A percentile compares a stretch with the other conserved stretches of the same genome.
Evolutionary conservation across 768 basidiomycete species (phyloP).

Genomic region (Auricularia heimuer): DNA sequence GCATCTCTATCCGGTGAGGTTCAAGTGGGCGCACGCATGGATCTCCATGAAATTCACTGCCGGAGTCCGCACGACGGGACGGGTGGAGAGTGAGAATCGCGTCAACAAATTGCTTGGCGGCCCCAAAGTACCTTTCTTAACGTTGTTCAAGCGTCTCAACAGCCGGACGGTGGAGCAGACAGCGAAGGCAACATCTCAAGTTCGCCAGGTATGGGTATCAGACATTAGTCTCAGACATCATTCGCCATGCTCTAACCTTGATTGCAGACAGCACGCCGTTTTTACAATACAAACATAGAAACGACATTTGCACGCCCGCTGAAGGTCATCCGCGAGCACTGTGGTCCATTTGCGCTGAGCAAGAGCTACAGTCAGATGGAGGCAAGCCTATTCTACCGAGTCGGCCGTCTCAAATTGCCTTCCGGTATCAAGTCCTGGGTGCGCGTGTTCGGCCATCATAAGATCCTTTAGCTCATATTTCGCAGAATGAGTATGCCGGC

Average conservation of each 20-base stretch:
- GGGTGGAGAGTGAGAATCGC: slow-evolving; percentile 22
- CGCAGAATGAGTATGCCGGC: not conserved
- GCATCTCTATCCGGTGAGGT: too few species aligned
- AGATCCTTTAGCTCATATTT: not conserved
- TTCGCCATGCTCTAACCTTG: not conserved
- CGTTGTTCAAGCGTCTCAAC: slow-evolving; percentile 19
- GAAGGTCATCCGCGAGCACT: slow-evolving; percentile 15
- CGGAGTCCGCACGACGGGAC: slow-evolving; percentile 26
- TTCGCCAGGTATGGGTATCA: slow-evolving; percentile 2
- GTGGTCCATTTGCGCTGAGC: slow-evolving; percentile 24
- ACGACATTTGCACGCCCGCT: slow-evolving; percentile 20
- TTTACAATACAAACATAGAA: slow-evolving; percentile 20
- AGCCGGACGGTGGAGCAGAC: slow-evolving; percentile 15
- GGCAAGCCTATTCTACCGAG: slow-evolving; percentile 20
- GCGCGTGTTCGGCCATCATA: not conserved
- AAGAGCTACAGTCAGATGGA: slow-evolving; percentile 24
- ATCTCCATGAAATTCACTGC: slow-evolving; percentile 21
- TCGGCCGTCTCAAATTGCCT: slow-evolving; percentile 17
- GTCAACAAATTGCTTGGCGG: slow-evolving; percentile 20
- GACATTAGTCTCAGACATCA: not conserved
- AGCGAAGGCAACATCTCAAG: slow-evolving; percentile 12
- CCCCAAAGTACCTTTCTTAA: slow-evolving; percentile 15
- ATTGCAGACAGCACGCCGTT: slow-evolving; percentile 17
- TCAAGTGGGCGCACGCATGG: slow-evolving; percentile 27
- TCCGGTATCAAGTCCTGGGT: slow-evolving; percentile 21